These are phyloP conservation scores for Cadophora malorum DNA, from an alignment of 2,329 filamentous ascomycete genomes.

Conservation along the genomic window DNA sequence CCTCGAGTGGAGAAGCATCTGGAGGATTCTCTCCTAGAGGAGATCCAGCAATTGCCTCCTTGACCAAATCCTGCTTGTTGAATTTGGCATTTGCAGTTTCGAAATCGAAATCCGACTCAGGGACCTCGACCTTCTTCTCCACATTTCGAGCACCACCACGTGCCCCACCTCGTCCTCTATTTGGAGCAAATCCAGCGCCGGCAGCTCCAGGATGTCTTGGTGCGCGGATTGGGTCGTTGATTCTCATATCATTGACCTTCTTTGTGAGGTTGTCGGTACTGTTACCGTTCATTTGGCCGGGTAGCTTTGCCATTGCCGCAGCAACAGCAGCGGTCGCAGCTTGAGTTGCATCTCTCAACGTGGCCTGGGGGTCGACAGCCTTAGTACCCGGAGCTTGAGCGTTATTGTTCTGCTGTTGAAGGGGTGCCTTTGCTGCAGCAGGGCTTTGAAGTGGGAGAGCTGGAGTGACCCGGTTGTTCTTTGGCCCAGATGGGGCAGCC, in stretches of 20 bases:
- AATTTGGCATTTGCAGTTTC: slow-evolving; percentile 85
- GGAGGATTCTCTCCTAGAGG: slow-evolving; percentile 61
- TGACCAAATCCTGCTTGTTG: slow-evolving; percentile 82
- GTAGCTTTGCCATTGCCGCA: slow-evolving; percentile 77
- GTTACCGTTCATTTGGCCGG: slow-evolving; percentile 47
- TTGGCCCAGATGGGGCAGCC: slow-evolving; percentile 22
- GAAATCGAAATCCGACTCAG: slow-evolving; percentile 92
- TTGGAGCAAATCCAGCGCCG: slow-evolving; percentile 45
- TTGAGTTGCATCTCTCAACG: slow-evolving; percentile 72
- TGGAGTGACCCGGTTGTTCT: slow-evolving; percentile 62
- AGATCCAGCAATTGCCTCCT: slow-evolving; percentile 86
- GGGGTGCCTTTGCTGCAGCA: slow-evolving; percentile 48
- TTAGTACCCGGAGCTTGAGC: slow-evolving; percentile 22
- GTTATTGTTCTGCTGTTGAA: slow-evolving; percentile 47
- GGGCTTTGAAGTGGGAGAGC: slow-evolving; percentile 68
- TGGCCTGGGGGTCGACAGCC: slow-evolving; percentile 44
- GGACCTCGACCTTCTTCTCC: slow-evolving; percentile 81
- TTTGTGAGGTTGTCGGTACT: slow-evolving; percentile 74
- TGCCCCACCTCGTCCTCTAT: slow-evolving; percentile 52
- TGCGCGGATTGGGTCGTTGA: slow-evolving; percentile 62
- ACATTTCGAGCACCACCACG: slow-evolving; percentile 47
- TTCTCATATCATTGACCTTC: slow-evolving; percentile 79
- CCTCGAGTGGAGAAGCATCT: slow-evolving; percentile 49
- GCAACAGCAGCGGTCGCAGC: slow-evolving; percentile 80
- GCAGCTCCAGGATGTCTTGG: slow-evolving; percentile 53